Conservation (phyloP, 805 yeast species). For the Diddensiella santjacobensis region DNA sequence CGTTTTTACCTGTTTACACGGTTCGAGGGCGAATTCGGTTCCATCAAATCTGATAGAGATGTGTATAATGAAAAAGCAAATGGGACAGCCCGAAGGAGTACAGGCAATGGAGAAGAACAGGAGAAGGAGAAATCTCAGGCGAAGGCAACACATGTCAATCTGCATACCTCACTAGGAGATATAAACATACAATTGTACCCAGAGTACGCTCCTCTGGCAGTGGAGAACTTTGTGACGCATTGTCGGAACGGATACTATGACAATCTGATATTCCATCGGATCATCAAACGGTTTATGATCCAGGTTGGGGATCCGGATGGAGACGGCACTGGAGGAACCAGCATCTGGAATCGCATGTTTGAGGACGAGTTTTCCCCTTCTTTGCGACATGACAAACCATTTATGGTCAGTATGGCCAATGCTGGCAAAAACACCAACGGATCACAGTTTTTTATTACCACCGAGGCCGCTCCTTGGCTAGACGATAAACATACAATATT, state of each 20-base stretch:
- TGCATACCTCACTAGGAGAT: constrained; percentile 45
- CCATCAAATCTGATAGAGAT: constrained; percentile 27
- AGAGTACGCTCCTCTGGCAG: constrained; percentile 39
- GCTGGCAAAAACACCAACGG: constrained; percentile 59
- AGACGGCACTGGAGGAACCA: constrained; percentile 40
- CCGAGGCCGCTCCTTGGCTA: constrained; percentile 51
- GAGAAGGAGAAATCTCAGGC: constrained; percentile 22
- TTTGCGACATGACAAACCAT: constrained; percentile 49
- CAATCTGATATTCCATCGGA: constrained; percentile 35
- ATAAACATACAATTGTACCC: constrained; percentile 37
- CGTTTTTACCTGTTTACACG: constrained; percentile 33
- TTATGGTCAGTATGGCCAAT: constrained; percentile 58
- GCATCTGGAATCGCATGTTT: constrained; percentile 36
- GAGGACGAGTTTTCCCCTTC: constrained; percentile 49
- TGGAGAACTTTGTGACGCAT: constrained; percentile 39
- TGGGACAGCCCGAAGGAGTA: not conserved
- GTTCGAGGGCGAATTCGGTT: constrained; percentile 19
- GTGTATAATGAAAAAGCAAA: constrained; percentile 24
- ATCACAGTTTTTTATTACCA: constrained; percentile 57
- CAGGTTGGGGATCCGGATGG: constrained; percentile 57
- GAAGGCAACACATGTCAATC: constrained; percentile 20
- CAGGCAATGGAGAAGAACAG: constrained; percentile 38
- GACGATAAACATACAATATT: constrained; percentile 58
- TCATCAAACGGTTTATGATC: constrained; percentile 55
- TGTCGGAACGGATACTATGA: constrained; percentile 40